Base-by-base conservation (phyloP, 2,329 filamentous ascomycete genomes). In the Sordariomycetes sp. region DNA sequence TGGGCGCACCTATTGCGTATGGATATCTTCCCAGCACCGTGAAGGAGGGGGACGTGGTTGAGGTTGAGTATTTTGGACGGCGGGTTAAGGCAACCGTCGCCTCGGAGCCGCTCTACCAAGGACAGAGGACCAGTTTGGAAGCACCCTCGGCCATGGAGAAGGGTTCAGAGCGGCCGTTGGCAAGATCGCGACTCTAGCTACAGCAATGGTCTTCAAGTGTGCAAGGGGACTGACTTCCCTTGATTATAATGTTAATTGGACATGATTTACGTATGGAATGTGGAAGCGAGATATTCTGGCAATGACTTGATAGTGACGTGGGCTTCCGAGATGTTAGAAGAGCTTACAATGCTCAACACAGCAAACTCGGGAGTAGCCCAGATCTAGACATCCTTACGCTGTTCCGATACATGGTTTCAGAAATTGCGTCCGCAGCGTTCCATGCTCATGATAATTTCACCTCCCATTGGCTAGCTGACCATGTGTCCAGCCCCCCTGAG, bases 11-110 rank as follows among this genome's bases (percentile, higher is more conserved):
- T 0, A 72, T 85, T 14, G 82, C 80, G 0, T 85, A 80, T 65
- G 77, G 81, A 0, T 83, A 80, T 70, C 67, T 86, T 14, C 81
- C 81, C 0, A 71, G 66, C 12, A 64, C 62, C 1, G 64, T 83
- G 2, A 59, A 57, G 0, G 75, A 80, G 51, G 81, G 81, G 0
- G 72, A 76, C 3, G 59, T 63, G 0, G 79, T 86, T 0, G 80
- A 85, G 64, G 74, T 86, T 59, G 81, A 84, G 63, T 86, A 86
- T 64, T 86, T 86, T 67, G 80, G 81, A 4, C 70, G 68, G 59
- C 71, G 72, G 12, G 76, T 85, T 57, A 62, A 64, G 55, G 83
- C 82, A 0, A 84, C 80, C 3, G 77, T 86, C 1, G 69, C 71
- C 0, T 61, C 70, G 1, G 80, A 82, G 53, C 76, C 80, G 10